Base-by-base conservation (phyloP, 495 filamentous ascomycete species). In the Penicillium riverlandense region DNA sequence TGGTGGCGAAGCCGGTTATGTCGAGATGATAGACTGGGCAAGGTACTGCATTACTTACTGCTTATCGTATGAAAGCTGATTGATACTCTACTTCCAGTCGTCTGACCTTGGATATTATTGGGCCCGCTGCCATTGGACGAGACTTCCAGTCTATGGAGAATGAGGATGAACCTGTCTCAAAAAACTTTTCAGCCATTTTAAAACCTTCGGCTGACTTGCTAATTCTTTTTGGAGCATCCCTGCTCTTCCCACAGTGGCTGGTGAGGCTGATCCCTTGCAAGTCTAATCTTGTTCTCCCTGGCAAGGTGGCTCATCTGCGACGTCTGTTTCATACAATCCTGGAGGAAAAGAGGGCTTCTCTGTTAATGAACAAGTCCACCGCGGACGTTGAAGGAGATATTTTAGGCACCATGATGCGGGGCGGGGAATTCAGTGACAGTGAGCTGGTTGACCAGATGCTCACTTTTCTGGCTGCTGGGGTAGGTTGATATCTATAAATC, bases 81-180 rank as follows among this genome's bases (percentile, higher is more conserved):
- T 22, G 22, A 22, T 22, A 22, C 22, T 22, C 22, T 22, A 6
- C 22, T 22, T 6, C 72, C 7, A 71, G 73, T 32, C 78, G 88
- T n/a, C 78, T 80, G 0, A 90, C 90, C 0, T 80, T 96, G 8
- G 90, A 96, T 53, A 90, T 95, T 42, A 91, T 95, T 48, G 89
- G 90, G 6, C 61, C 82, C 5, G 84, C 87, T 0, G 88, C 88
- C 1, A 77, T 95, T 53, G 89, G 88, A 0, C 76, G 79, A 16
- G 86, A 95, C 41, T 95, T 95, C 53, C 67, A 73, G 28, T 79
- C 87, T 1, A 70, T 95, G 40, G 53, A 78, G 15, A 69, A 87
- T 50, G 77, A 77, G 0, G 58, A 78, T 11, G 83, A 79, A 50
- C 69, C 76, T 44, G 74, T 95, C n/a, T 80, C 75, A 16, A 55